A percentile compares a stretch with the other conserved stretches of the same genome.
These are phyloP conservation scores for Geotrichum australiense DNA, from an alignment of 1,139 yeast species.

Conservation along the genomic window DNA sequence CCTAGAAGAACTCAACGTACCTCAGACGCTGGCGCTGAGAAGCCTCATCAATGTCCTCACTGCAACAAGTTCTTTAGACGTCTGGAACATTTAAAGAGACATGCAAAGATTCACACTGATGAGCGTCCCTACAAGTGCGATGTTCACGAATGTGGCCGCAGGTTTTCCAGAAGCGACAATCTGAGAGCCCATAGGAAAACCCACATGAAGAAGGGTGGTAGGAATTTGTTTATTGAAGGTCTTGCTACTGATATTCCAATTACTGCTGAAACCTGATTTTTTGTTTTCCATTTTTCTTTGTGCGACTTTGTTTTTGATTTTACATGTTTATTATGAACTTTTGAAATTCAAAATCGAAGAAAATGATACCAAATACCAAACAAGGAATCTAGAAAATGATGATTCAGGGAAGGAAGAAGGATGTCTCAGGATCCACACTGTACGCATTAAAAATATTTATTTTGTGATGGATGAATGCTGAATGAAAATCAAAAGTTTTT, in stretches of 20 bases:
- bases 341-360: too few relatives aligned
- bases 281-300: too few relatives aligned
- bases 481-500: too few relatives aligned
- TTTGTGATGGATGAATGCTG: too few relatives aligned
- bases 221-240: constrained; percentile 37
- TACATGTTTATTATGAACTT: too few relatives aligned
- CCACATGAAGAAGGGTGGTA: constrained; percentile 51
- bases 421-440: too few relatives aligned
- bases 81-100: constrained; percentile 89
- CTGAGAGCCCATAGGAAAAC: constrained; percentile 71
- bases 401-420: too few relatives aligned
- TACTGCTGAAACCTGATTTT: constrained; percentile 1
- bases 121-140: constrained; percentile 84
- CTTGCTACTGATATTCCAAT: constrained; percentile 39
- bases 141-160: constrained; percentile 54
- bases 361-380: too few relatives aligned
- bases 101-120: constrained; percentile 77
- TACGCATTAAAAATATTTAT: too few relatives aligned
- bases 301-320: too few relatives aligned
- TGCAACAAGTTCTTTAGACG: constrained; percentile 79
- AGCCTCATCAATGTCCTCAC: constrained; percentile 57
- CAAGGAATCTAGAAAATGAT: too few relatives aligned
- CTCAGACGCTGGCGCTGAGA: constrained; percentile 34
- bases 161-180: constrained; percentile 73
- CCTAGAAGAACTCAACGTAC: constrained; percentile 10